Conservation (phyloP, 2,329 filamentous ascomycete genomes). For the Alternaria ethzedia region DNA sequence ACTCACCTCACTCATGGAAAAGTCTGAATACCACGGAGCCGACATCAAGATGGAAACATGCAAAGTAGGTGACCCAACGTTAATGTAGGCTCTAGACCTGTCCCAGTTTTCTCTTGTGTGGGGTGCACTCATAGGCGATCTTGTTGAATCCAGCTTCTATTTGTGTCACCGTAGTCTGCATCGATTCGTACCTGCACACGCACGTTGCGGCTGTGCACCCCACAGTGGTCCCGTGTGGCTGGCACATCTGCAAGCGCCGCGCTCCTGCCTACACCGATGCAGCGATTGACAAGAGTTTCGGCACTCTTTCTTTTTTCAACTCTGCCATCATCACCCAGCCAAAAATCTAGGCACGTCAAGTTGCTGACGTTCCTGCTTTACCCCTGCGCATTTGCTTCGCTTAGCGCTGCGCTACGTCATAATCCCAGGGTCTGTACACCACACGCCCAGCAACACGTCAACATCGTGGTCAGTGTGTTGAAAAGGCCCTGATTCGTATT, state of each 20-base stretch:
- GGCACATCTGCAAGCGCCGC: conserved; percentile 1
- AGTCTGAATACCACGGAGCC: neutral
- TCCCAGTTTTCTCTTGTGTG: neutral
- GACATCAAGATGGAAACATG: neutral
- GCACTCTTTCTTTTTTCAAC: neutral
- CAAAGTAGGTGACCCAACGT: neutral
- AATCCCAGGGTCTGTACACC: conserved; percentile 15
- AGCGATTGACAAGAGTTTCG: neutral
- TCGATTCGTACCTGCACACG: conserved; percentile 4
- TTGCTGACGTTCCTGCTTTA: conserved; percentile 15
- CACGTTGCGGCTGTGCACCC: conserved; percentile 8
- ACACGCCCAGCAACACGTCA: conserved; percentile 26
- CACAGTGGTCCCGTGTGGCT: conserved; percentile 1
- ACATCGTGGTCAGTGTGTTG: conserved; percentile 23
- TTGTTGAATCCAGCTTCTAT: neutral
- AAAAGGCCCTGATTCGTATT: conserved; percentile 7
- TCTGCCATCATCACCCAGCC: neutral
- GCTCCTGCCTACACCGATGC: neutral
- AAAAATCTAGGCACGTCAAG: neutral
- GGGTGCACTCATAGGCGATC: neutral
- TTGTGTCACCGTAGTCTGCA: neutral
- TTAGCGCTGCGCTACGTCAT: conserved; percentile 24
- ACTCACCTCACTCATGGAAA: neutral
- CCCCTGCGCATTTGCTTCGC: conserved; percentile 21
- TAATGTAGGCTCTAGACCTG: neutral